Evolutionary conservation across 495 filamentous ascomycete species (phyloP).

Genomic region (Daldinia decipiens): DNA sequence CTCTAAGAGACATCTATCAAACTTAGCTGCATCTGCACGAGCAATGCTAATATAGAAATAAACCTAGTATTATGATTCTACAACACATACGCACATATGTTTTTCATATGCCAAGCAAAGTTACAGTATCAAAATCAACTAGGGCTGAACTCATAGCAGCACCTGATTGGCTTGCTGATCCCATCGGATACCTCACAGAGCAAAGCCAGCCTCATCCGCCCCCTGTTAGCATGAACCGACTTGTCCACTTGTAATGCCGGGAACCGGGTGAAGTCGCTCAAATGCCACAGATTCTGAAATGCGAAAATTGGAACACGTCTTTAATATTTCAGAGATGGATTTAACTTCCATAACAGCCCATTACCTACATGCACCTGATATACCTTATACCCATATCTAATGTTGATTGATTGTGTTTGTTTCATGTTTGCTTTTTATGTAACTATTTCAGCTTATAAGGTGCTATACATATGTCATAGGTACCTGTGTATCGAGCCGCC

Average conservation of each 20-base stretch:
- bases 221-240: constrained; percentile 40
- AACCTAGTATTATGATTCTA: constrained; percentile 23
- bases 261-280: constrained; percentile 10
- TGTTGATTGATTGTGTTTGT: background rate
- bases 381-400: too few species aligned
- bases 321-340: background rate
- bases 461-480: background rate
- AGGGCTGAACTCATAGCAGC: constrained; percentile 20
- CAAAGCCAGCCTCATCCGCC: constrained; percentile 40
- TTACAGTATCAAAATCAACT: constrained; percentile 43
- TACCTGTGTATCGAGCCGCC: constrained; percentile 16
- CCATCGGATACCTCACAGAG: constrained; percentile 35
- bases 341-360: background rate
- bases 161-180: constrained; percentile 39
- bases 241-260: constrained; percentile 34
- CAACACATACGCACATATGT: background rate
- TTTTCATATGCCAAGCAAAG: constrained; percentile 22
- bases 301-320: background rate
- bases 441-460: background rate
- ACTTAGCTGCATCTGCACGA: background rate
- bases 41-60: constrained; percentile 9
- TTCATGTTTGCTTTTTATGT: constrained; percentile 8
- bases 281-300: constrained; percentile 5
- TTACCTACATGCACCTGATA: background rate
- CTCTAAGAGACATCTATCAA: background rate